Conservation (phyloP, 805 yeast species). For the Brettanomyces naardenensis region DNA sequence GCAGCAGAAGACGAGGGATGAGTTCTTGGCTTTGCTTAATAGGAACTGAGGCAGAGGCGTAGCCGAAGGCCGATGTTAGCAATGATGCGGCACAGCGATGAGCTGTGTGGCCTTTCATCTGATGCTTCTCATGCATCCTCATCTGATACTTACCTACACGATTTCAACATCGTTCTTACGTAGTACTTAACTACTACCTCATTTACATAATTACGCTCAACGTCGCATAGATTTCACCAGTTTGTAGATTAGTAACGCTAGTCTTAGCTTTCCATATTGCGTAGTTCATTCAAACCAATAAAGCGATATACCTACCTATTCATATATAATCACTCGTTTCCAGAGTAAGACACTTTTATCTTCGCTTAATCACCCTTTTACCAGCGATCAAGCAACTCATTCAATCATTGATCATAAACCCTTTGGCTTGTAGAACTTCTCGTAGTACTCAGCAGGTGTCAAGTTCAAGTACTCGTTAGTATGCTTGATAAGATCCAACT, state of each 20-base stretch:
- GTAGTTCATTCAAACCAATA: too few species aligned
- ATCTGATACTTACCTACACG: not conserved
- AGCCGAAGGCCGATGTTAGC: too few species aligned
- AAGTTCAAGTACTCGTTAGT: constrained; percentile 11
- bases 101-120: too few species aligned
- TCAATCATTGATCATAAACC: constrained; percentile 5
- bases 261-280: too few species aligned
- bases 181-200: too few species aligned
- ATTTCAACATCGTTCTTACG: constrained; percentile 2
- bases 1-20: constrained; percentile 93
- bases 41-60: too few species aligned
- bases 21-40: constrained; percentile 75
- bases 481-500: constrained; percentile 10
- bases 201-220: too few species aligned
- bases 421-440: constrained; percentile 2
- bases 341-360: not conserved
- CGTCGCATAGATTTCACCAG: too few species aligned
- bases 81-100: too few species aligned
- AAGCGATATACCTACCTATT: too few species aligned
- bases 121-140: not conserved
- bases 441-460: constrained; percentile 16
- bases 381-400: constrained; percentile 10
- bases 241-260: too few species aligned
- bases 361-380: not conserved
- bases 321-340: too few species aligned